These are phyloP conservation scores for Copromyces sp. DNA, from an alignment of 495 filamentous ascomycete genomes.

Conservation along the genomic window DNA sequence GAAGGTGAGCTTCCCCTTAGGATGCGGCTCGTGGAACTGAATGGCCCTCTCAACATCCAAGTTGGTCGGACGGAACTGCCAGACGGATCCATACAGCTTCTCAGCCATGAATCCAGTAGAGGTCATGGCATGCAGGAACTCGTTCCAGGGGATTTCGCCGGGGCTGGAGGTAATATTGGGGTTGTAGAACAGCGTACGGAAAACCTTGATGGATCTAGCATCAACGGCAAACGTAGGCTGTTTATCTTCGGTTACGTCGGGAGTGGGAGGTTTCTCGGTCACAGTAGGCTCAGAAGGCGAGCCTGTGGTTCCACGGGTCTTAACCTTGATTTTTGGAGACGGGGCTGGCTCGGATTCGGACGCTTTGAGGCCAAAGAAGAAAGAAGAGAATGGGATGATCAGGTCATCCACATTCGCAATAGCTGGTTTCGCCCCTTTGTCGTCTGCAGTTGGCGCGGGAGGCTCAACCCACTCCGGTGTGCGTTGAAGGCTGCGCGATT, in stretches of 20 bases:
- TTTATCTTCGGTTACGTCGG: background rate
- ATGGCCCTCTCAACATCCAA: constrained; percentile 30
- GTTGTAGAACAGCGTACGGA: constrained; percentile 18
- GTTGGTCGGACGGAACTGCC: constrained; percentile 36
- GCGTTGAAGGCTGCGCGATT: constrained; percentile 28
- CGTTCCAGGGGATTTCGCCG: constrained; percentile 40
- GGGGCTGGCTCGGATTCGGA: background rate
- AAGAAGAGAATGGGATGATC: constrained; percentile 13
- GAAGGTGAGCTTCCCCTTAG: constrained; percentile 2
- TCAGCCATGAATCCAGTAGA: constrained; percentile 33
- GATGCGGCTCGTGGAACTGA: constrained; percentile 43
- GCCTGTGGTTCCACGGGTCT: constrained; percentile 28
- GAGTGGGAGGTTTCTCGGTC: background rate
- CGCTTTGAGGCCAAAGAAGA: constrained; percentile 3
- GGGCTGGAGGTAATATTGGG: constrained; percentile 6
- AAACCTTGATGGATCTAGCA: constrained; percentile 24
- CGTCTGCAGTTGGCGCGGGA: background rate
- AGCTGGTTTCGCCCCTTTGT: background rate
- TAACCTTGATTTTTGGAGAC: constrained; percentile 24
- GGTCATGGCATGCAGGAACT: constrained; percentile 44
- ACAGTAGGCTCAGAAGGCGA: background rate
- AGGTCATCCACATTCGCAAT: constrained; percentile 1
- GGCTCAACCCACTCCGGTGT: constrained; percentile 42
- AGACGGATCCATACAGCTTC: constrained; percentile 46
- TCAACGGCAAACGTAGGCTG: constrained; percentile 31